phyloP scores from a whole-genome alignment of 306 rosid genomes.

The Carpinus viminea region DNA sequence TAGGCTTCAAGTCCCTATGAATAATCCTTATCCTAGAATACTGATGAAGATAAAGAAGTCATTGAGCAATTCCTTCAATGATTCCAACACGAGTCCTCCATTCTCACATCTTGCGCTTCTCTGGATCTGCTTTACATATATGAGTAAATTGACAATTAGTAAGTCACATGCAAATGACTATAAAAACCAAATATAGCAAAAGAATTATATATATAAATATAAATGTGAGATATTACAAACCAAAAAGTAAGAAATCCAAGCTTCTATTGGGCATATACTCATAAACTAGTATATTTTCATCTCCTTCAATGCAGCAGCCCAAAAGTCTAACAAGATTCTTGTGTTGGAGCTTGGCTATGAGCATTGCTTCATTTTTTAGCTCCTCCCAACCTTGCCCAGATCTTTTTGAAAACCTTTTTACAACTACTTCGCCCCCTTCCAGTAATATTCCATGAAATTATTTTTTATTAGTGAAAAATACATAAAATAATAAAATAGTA shows the following conservation, averaged over 20 bases:
- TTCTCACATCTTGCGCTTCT: conserved; percentile 12
- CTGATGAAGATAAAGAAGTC: conserved; percentile 34
- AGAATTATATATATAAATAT: background rate
- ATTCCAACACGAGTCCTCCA: conserved; percentile 26
- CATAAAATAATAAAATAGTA: too few relatives aligned
- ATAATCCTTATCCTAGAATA: conserved; percentile 34
- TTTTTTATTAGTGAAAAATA: too few relatives aligned
- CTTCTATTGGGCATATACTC: conserved; percentile 39
- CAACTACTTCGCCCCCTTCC: too few relatives aligned
- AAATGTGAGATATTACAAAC: background rate
- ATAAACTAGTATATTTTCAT: conserved; percentile 35
- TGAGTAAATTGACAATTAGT: background rate
- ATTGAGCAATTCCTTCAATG: conserved; percentile 28
- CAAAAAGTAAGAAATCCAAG: conserved; percentile 37
- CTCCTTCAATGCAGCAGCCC: conserved; percentile 37
- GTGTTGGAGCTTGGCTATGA: too few relatives aligned
- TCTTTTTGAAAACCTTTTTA: background rate
- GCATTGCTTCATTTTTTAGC: too few relatives aligned
- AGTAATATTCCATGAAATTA: too few relatives aligned
- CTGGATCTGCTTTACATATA: conserved; percentile 19
- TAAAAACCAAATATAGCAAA: background rate
- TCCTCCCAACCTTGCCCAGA: background rate
- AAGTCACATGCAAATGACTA: background rate
- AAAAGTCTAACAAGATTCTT: conserved; percentile 39
- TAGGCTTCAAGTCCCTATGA: conserved; percentile 34